These are phyloP conservation scores for Bothriochloa decipiens DNA, from an alignment of 176 grass and related monocot genomes.

Conservation along the genomic window DNA sequence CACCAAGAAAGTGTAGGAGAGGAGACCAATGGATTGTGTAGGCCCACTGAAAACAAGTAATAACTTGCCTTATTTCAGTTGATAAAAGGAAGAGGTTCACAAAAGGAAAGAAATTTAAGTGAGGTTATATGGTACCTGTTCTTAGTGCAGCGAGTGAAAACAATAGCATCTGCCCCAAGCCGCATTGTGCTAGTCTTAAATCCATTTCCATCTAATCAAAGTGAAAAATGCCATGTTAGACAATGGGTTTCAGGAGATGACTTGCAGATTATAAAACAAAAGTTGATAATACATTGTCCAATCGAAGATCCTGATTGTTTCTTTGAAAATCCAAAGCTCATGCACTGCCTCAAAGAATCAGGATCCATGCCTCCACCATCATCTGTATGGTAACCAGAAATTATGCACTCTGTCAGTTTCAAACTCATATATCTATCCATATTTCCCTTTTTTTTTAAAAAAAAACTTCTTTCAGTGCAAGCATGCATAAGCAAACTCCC, in stretches of 20 bases:
- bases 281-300: conserved; percentile 65
- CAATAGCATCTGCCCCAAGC: conserved; percentile 79
- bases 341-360: conserved; percentile 71
- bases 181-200: conserved; percentile 96
- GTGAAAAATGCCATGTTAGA: background rate
- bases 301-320: conserved; percentile 72
- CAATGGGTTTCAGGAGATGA: background rate
- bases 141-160: conserved; percentile 68
- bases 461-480: conserved; percentile 4
- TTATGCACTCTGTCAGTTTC: conserved; percentile 10
- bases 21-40: conserved; percentile 78
- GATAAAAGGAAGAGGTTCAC: background rate
- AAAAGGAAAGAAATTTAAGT: conserved; percentile 1
- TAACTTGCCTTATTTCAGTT: conserved; percentile 6
- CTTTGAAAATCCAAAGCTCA: conserved; percentile 93
- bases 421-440: background rate
- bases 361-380: conserved; percentile 90
- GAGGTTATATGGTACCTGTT: conserved; percentile 42
- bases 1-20: conserved; percentile 75
- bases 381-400: conserved; percentile 51
- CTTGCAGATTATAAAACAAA: conserved; percentile 13
- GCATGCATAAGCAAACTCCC: background rate
- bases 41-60: conserved; percentile 45
- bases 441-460: background rate
- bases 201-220: conserved; percentile 76